These are phyloP conservation scores for Globisporangium camurandrum DNA, from an alignment of 352 stramenopile species.

Conservation along the genomic window DNA sequence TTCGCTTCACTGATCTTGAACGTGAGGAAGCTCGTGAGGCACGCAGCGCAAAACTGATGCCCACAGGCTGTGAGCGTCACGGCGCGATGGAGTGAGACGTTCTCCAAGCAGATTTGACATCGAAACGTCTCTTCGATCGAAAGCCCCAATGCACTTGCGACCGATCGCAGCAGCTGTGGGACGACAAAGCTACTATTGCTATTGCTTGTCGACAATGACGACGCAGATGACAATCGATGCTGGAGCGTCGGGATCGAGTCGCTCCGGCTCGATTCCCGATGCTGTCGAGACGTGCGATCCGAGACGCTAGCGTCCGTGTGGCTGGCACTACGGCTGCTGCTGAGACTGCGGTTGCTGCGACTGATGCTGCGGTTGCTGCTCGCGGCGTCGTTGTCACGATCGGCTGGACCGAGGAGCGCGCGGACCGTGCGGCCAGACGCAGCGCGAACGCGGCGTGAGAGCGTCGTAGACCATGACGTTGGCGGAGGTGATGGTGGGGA, in stretches of 20 bases:
- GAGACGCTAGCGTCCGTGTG: neutral
- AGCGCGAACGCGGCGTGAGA: conserved; percentile 20
- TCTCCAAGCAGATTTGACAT: conserved; percentile 77
- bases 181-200: conserved; percentile 17
- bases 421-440: conserved; percentile 22
- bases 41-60: conserved; percentile 54
- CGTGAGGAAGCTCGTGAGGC: conserved; percentile 54
- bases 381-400: conserved; percentile 15
- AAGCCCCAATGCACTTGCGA: conserved; percentile 43
- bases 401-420: conserved; percentile 13
- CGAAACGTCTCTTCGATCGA: conserved; percentile 64
- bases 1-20: conserved; percentile 66
- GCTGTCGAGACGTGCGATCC: neutral
- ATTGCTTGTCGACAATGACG: too few species aligned
- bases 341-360: neutral
- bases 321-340: conserved; percentile 3
- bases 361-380: conserved; percentile 2
- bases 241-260: conserved; percentile 11
- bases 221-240: too few species aligned
- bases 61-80: conserved; percentile 36
- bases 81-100: conserved; percentile 24
- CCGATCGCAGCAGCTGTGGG: conserved; percentile 39
- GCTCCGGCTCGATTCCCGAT: neutral
- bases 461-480: conserved; percentile 24
- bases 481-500: too few species aligned